Conservation (phyloP, 805 yeast species). For the Lachancea cidri region DNA sequence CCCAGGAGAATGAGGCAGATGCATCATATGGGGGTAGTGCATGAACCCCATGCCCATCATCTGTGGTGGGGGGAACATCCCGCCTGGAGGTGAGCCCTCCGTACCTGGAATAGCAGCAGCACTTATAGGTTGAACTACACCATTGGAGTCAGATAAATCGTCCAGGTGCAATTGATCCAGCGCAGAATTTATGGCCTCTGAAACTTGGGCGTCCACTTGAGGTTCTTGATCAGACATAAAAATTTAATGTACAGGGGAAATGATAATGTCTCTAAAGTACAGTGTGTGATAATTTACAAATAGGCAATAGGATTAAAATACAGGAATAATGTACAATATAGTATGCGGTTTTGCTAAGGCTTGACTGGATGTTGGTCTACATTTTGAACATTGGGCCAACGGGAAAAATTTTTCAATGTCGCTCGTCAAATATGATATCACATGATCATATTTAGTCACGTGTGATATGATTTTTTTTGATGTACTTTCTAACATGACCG, state of each 20-base stretch:
- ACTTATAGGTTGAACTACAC: neutral
- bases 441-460: neutral
- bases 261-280: neutral
- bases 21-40: conserved; percentile 32
- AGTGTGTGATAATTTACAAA: conserved; percentile 1
- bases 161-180: conserved; percentile 30
- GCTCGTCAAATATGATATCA: neutral
- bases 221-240: conserved; percentile 3
- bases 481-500: too few species aligned
- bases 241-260: neutral
- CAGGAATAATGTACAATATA: conserved; percentile 1
- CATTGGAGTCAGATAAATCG: conserved; percentile 9
- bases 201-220: conserved; percentile 22
- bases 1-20: conserved; percentile 25
- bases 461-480: too few species aligned
- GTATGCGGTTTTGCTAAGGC: neutral
- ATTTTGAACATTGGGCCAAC: neutral
- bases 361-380: neutral
- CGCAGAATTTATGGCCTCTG: conserved; percentile 29
- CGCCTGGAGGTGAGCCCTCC: conserved; percentile 13
- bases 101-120: conserved; percentile 1
- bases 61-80: conserved; percentile 21
- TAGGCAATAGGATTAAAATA: neutral
- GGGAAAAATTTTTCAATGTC: neutral
- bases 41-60: conserved; percentile 31